These are phyloP conservation scores for Eutrema japonicum DNA, from an alignment of 345 rosid species.

Conservation along the genomic window DNA sequence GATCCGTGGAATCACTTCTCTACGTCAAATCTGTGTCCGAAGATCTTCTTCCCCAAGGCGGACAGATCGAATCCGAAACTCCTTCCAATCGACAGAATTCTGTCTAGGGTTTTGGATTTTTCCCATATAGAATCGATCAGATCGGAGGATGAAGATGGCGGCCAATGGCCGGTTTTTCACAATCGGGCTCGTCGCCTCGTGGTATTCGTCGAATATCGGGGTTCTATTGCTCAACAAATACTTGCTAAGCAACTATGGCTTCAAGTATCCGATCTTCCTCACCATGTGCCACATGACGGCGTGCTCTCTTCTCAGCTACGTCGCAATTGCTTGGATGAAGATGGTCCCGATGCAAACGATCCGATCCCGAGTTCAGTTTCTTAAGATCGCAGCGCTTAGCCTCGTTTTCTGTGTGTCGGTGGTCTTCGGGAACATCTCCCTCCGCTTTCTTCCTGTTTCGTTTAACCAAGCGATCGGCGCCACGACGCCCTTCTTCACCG, in stretches of 20 bases:
- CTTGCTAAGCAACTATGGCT: conserved; percentile 64
- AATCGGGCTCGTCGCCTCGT: conserved; percentile 58
- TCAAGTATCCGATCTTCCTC: conserved; percentile 76
- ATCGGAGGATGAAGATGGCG: conserved; percentile 45
- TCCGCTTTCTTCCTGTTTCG: conserved; percentile 67
- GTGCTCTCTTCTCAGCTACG: conserved; percentile 63
- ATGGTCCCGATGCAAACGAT: conserved; percentile 75
- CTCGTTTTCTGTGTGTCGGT: conserved; percentile 71
- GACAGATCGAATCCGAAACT: conserved; percentile 18
- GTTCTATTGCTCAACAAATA: conserved; percentile 71
- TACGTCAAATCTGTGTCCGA: not conserved
- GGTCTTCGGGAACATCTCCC: conserved; percentile 64
- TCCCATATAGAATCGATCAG: not conserved
- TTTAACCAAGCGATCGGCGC: conserved; percentile 79
- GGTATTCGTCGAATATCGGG: conserved; percentile 73
- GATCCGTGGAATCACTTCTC: not conserved
- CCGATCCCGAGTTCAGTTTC: conserved; percentile 56
- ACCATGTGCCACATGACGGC: conserved; percentile 89
- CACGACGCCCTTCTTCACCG: conserved; percentile 74
- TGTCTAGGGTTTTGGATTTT: conserved; percentile 6
- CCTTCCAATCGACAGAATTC: not conserved
- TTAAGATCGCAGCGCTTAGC: conserved; percentile 61
- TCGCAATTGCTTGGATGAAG: conserved; percentile 61
- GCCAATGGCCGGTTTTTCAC: conserved; percentile 51
- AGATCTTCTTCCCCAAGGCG: conserved; percentile 1